phyloP scores from a whole-genome alignment of 768 basidiomycete species.

The Lactarius deliciosus region DNA sequence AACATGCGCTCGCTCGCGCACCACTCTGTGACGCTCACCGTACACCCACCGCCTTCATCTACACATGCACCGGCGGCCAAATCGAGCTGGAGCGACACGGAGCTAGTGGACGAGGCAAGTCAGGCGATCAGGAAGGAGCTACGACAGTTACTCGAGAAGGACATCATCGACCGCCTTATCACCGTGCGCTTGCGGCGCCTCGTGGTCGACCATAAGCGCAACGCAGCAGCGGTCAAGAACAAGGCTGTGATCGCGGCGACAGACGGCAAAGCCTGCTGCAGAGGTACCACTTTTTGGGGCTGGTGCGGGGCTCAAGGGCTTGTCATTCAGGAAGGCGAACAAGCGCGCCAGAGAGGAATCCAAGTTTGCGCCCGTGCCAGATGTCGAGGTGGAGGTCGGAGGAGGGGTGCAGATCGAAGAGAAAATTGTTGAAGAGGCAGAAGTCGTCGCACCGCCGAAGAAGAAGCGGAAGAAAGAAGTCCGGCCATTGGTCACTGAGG shows the following conservation, averaged over 20 bases:
- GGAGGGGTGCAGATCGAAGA: conserved; percentile 22
- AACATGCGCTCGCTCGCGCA: conserved; percentile 54
- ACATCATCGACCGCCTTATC: conserved; percentile 62
- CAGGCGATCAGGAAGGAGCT: conserved; percentile 60
- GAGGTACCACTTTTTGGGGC: conserved; percentile 41
- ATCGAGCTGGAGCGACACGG: conserved; percentile 51
- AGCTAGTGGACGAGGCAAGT: conserved; percentile 55
- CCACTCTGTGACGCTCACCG: conserved; percentile 56
- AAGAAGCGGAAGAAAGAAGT: conserved; percentile 59
- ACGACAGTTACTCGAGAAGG: conserved; percentile 54
- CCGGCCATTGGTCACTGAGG: conserved; percentile 40
- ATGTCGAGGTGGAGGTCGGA: conserved; percentile 38
- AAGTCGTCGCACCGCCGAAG: conserved; percentile 47
- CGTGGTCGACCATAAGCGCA: conserved; percentile 52
- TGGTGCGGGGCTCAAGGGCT: conserved; percentile 46
- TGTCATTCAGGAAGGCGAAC: conserved; percentile 47
- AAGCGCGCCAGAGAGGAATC: conserved; percentile 41
- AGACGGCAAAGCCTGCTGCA: conserved; percentile 32
- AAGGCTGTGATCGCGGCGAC: conserved; percentile 26
- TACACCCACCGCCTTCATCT: conserved; percentile 45
- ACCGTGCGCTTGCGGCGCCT: conserved; percentile 52
- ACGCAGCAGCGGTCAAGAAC: conserved; percentile 35
- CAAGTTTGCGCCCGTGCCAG: conserved; percentile 31
- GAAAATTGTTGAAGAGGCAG: conserved; percentile 38
- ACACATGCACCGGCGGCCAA: conserved; percentile 39